Evolutionary conservation across 2,329 filamentous ascomycete species (phyloP).

Genomic region (Aspergillus arachidicola): DNA sequence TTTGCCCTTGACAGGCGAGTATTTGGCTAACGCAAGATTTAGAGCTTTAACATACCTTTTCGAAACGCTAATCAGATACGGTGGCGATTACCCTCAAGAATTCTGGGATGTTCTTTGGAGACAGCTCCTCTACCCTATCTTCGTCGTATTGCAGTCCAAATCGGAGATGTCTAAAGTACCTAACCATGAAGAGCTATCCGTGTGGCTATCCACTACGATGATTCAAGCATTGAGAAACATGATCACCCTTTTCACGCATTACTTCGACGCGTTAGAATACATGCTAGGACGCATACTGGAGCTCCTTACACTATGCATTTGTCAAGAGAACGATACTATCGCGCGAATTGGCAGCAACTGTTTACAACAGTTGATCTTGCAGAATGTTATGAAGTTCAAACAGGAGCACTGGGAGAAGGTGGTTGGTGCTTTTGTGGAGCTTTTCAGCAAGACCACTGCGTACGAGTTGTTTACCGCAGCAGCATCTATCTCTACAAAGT

Average conservation of each 20-base stretch:
- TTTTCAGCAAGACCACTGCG: slow-evolving; percentile 93
- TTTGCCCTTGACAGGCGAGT: slow-evolving; percentile 8
- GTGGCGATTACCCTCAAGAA: slow-evolving; percentile 84
- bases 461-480: slow-evolving; percentile 93
- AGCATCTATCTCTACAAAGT: slow-evolving; percentile 48
- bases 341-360: slow-evolving; percentile 98
- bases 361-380: slow-evolving; percentile 90
- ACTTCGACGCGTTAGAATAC: slow-evolving; percentile 92
- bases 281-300: slow-evolving; percentile 99
- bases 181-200: slow-evolving; percentile 94
- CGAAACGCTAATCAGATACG: slow-evolving; percentile 85
- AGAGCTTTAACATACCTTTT: slow-evolving; percentile 93
- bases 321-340: slow-evolving; percentile 98
- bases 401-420: slow-evolving; percentile 90
- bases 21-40: slow-evolving; percentile 11
- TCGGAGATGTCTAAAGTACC: slow-evolving; percentile 95
- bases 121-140: slow-evolving; percentile 95
- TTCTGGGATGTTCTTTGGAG: slow-evolving; percentile 99
- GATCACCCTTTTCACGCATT: slow-evolving; percentile 98
- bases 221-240: slow-evolving; percentile 97
- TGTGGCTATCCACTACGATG: slow-evolving; percentile 99
- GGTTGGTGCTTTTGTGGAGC: slow-evolving; percentile 90
- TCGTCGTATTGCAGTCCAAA: slow-evolving; percentile 94
- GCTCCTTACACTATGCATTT: slow-evolving; percentile 91
- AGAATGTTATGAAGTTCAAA: slow-evolving; percentile 92